Percentiles rank a stretch among this genome's conserved stretches.
Conservation (phyloP, 805 yeast species). For the Lachancea dasiensis region DNA sequence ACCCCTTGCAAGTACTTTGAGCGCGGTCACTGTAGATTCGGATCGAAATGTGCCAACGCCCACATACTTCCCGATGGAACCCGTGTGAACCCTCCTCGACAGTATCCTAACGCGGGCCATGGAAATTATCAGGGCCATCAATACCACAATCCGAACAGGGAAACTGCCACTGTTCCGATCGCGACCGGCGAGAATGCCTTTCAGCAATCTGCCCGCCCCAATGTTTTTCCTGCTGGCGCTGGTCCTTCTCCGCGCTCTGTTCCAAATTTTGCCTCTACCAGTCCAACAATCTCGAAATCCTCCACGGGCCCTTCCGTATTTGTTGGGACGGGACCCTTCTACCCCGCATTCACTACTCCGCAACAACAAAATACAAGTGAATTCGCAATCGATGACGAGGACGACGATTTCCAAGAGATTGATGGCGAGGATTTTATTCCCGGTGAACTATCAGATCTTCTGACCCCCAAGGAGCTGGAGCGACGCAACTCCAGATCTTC, state of each 20-base stretch:
- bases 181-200: too few species aligned
- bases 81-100: slow-evolving; percentile 49
- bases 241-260: too few species aligned
- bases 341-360: neutral
- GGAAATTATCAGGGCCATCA: slow-evolving; percentile 27
- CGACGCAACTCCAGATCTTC: slow-evolving; percentile 59
- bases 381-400: slow-evolving; percentile 2
- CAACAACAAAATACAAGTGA: neutral
- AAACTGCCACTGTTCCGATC: neutral
- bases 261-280: too few species aligned
- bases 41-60: slow-evolving; percentile 88
- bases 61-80: slow-evolving; percentile 87
- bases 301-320: neutral
- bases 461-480: slow-evolving; percentile 75
- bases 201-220: too few species aligned
- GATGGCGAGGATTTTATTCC: slow-evolving; percentile 77
- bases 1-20: slow-evolving; percentile 81
- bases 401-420: slow-evolving; percentile 4
- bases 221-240: too few species aligned
- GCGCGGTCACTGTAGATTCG: slow-evolving; percentile 96
- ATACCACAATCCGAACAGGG: neutral
- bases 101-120: too few species aligned
- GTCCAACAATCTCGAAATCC: too few species aligned
- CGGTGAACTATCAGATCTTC: slow-evolving; percentile 65
- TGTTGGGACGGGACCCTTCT: neutral